Evolutionary conservation across 192 early-diverging fungal genomes (phyloP), one percentile per base, ranked within the genome.

Genomic region (Chytriomyces sp.): DNA sequence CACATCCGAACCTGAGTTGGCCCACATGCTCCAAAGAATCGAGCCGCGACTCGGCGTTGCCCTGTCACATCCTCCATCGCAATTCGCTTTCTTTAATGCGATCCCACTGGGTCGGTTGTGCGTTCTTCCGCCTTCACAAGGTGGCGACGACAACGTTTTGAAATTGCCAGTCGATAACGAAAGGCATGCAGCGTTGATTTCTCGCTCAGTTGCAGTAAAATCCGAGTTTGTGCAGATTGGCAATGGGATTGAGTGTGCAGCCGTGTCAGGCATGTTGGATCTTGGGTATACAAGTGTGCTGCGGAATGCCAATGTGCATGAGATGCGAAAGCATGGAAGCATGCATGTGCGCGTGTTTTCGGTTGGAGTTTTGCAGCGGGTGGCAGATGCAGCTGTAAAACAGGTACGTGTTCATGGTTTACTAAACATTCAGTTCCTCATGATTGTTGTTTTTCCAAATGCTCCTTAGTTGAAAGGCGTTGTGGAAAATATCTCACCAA

Each of bases 141-240:
- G 68, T 10, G 8, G 35, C 35, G 35, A 35, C 0, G 35, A 35
- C 35, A 35, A 35, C 35, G 35, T 8, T n/a, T 70, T 61, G 44
- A n/a, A 18, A 43, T 26, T 73, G 35, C 61, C 71, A n/a, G 18
- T 73, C 8, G 71, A 73, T 63, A 62, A 43, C 18, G 62, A 8
- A 62, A 73, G 23, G 45, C 57, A 44, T 44, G 16, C 10, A 62
- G 43, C 49, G 23, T 16, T 18, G 45, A 73, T 73, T 20, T 11
- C 18, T 9, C 60, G 62, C 10, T 13, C 71, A 7, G 61, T 73
- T 9, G 71, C 71, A 26, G 13, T 43, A 26, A 44, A 62, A 45
- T n/a, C 59, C 7, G 71, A 62, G 18, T 73, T 73, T 64, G 26
- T 64, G 11, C 35, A 13, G 1, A n/a, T 62, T 8, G 48, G 20